phyloP scores from a whole-genome alignment of 2,329 filamentous ascomycete genomes.

The Beauveria brongniartii region DNA sequence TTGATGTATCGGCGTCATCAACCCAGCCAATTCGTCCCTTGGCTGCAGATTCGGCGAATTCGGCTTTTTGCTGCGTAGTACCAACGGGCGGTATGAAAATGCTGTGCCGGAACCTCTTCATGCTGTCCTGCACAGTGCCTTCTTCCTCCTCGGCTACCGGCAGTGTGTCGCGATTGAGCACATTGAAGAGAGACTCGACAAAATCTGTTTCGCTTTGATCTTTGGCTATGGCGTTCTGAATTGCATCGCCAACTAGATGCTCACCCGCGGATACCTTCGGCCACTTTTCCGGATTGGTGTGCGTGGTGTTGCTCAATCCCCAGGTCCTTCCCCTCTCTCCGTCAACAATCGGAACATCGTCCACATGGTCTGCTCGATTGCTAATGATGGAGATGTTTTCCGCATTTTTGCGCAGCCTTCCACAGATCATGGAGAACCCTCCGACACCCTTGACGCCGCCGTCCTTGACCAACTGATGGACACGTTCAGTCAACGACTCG shows the following conservation, averaged over 20 bases:
- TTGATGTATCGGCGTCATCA: slow-evolving; percentile 15
- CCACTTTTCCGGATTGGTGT: slow-evolving; percentile 46
- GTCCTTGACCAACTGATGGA: slow-evolving; percentile 42
- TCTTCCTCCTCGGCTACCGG: slow-evolving; percentile 32
- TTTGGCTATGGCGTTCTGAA: slow-evolving; percentile 32
- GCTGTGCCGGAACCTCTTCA: slow-evolving; percentile 22
- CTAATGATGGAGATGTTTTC: slow-evolving; percentile 53
- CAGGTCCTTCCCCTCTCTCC: slow-evolving; percentile 43
- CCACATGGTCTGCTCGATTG: slow-evolving; percentile 46
- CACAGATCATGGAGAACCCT: slow-evolving; percentile 59
- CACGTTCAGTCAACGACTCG: slow-evolving; percentile 42
- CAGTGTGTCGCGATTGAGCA: slow-evolving; percentile 51
- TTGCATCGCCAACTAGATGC: slow-evolving; percentile 33
- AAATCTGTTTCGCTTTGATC: slow-evolving; percentile 38
- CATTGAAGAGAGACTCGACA: slow-evolving; percentile 40
- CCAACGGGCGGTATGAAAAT: slow-evolving; percentile 45
- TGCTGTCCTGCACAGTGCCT: slow-evolving; percentile 27
- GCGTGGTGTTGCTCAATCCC: slow-evolving; percentile 56
- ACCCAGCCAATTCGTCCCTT: slow-evolving; percentile 1
- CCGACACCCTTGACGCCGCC: slow-evolving; percentile 52
- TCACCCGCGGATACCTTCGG: slow-evolving; percentile 52
- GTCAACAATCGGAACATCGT: slow-evolving; percentile 50
- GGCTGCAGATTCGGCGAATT: slow-evolving; percentile 10
- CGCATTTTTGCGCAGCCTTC: slow-evolving; percentile 43
- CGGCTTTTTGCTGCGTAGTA: slow-evolving; percentile 33